phyloP scores from a whole-genome alignment of 768 basidiomycete species.

The Boletellus ananas region DNA sequence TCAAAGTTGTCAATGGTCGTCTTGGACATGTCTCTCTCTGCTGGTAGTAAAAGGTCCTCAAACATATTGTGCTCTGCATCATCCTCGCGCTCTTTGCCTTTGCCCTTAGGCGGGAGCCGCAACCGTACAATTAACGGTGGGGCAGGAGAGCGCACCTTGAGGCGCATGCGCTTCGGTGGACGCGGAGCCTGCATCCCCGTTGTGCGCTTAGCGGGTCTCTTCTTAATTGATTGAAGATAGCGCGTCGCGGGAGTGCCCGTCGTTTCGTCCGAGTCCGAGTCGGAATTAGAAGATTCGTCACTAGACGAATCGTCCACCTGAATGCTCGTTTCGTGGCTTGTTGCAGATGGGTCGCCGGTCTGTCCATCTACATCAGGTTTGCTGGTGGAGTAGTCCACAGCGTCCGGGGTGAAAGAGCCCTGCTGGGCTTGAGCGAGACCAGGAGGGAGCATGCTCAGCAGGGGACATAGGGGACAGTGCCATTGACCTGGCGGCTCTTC shows the following conservation, averaged over 20 bases:
- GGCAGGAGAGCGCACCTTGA: conserved; percentile 35
- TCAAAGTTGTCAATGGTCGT: conserved; percentile 61
- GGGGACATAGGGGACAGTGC: conserved; percentile 67
- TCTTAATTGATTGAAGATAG: conserved; percentile 22
- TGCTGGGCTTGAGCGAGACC: conserved; percentile 20
- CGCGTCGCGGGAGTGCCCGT: conserved; percentile 13
- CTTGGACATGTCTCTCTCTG: conserved; percentile 69
- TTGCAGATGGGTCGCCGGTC: conserved; percentile 26
- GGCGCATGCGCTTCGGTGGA: conserved; percentile 45
- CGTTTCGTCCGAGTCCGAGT: conserved; percentile 25
- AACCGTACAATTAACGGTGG: conserved; percentile 46
- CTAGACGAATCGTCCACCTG: conserved; percentile 36
- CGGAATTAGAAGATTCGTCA: conserved; percentile 32
- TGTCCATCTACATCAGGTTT: conserved; percentile 28
- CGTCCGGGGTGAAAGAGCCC: conserved; percentile 42
- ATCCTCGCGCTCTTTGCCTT: conserved; percentile 68
- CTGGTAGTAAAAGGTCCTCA: conserved; percentile 70
- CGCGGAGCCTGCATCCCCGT: conserved; percentile 25
- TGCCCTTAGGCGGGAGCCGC: conserved; percentile 57
- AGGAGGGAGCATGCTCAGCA: conserved; percentile 18
- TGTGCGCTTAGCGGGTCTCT: conserved; percentile 26
- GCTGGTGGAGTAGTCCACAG: conserved; percentile 13
- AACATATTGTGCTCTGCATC: conserved; percentile 64
- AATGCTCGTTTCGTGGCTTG: conserved; percentile 28
- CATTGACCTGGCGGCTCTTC: conserved; percentile 73